Conservation (phyloP, 2,329 filamentous ascomycete species). For the Didymella arachidicola region DNA sequence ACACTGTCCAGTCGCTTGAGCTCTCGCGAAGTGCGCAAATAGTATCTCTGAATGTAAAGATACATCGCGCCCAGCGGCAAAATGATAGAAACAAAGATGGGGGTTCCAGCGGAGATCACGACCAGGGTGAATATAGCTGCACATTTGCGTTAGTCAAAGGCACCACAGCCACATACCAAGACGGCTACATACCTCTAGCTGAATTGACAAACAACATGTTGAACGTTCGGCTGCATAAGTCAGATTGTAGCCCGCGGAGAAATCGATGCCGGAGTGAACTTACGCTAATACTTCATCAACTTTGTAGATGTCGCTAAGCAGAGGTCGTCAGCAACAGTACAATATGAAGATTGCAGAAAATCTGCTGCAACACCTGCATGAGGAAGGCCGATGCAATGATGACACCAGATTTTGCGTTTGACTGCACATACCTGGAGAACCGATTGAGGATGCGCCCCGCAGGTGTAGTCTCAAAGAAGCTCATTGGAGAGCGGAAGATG, state of each 20-base stretch:
- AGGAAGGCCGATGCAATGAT: not conserved
- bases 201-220: constrained; percentile 77
- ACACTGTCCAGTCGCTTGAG: constrained; percentile 95
- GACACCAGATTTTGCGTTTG: not conserved
- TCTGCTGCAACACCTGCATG: constrained; percentile 1
- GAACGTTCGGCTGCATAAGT: constrained; percentile 73
- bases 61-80: constrained; percentile 83
- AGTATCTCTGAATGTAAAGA: constrained; percentile 95
- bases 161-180: constrained; percentile 26
- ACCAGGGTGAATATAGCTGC: constrained; percentile 77
- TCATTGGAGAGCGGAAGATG: constrained; percentile 98
- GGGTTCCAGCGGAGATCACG: constrained; percentile 83
- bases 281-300: constrained; percentile 90
- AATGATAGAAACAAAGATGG: constrained; percentile 80
- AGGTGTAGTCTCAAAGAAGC: constrained; percentile 97
- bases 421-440: constrained; percentile 79
- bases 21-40: constrained; percentile 93
- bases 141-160: constrained; percentile 31
- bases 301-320: constrained; percentile 72
- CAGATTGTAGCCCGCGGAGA: constrained; percentile 3
- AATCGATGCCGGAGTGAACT: constrained; percentile 34
- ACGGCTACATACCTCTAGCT: constrained; percentile 54
- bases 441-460: constrained; percentile 95
- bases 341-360: not conserved
- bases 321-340: constrained; percentile 12